These are phyloP conservation scores for Ceratocystis destructans DNA, from an alignment of 2,329 filamentous ascomycete genomes.

Conservation along the genomic window DNA sequence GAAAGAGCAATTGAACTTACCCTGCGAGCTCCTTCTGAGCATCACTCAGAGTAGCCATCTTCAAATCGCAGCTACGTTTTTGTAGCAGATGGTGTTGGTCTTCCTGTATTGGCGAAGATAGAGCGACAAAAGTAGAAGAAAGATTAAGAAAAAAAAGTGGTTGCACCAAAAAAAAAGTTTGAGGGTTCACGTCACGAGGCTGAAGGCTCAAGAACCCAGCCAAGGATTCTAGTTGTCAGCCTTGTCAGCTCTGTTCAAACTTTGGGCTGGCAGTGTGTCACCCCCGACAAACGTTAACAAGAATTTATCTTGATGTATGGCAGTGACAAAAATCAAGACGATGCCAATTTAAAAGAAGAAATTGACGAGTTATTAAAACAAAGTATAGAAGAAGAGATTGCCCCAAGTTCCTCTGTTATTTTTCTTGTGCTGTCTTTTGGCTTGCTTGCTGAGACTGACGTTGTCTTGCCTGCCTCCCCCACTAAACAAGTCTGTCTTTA, in stretches of 20 bases:
- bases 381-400: no score
- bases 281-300: no score
- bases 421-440: no score
- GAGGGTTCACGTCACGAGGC: conserved; percentile 18
- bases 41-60: conserved; percentile 29
- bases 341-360: no score
- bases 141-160: conserved; percentile 1
- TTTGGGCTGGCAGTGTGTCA: no score
- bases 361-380: no score
- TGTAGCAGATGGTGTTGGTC: not conserved
- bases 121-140: not conserved
- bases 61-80: not conserved
- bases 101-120: not conserved
- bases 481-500: no score
- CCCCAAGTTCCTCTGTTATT: no score
- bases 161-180: not conserved
- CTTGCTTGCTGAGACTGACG: no score
- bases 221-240: conserved; percentile 7
- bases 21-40: conserved; percentile 46
- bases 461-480: no score
- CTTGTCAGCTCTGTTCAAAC: conserved; percentile 5
- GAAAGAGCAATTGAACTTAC: conserved; percentile 27
- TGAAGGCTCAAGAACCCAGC: conserved; percentile 7
- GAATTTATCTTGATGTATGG: no score
- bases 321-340: no score